Base-by-base conservation (phyloP, 148 eudicot species). In the Chenopodium album region DNA sequence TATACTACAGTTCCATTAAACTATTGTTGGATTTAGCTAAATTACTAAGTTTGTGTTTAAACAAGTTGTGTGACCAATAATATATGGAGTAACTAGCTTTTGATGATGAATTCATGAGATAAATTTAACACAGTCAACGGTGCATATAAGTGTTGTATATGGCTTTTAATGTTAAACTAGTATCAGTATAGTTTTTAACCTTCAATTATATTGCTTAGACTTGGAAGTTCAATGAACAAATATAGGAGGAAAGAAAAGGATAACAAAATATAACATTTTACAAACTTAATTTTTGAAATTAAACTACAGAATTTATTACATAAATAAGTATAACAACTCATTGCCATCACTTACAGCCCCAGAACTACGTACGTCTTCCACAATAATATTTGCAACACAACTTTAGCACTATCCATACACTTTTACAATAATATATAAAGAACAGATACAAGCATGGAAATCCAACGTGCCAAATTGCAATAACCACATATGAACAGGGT, bases 11-110 rank as follows among this genome's bases (percentile, higher is more conserved):
- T 63, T 9, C 70, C 22, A 44, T 12, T 63, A 9, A 64, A 62
- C 14, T 37, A 34, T 34, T 77, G 70, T 77, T 77, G 79, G 79
- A 41, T 63, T 63, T 63, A 77, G 17, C 66, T 62, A 22, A 20
- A 50, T 10, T 37, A 37, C 44, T 50, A 1, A 50, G 16, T 48
- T 48, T 48, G 52, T 50, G 7, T 37, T 37, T 37, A 37, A 37
- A 37, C 44, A 37, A 37, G 44, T 37, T 5, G 44, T 37, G 44
- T 37, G 44, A 37, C 44, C 44, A 37, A 37, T 37, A 37, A 37
- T 37, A 37, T 37, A 37, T 37, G 44, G 44, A 37, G 44, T 37
- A 37, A 37, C 44, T 37, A 37, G 44, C 44, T 37, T 37, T 37
- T 37, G 44, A 37, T 37, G 44, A 37, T 37, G 44, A 37, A 37